These are phyloP conservation scores for Trametes sp. DNA, from an alignment of 1,284 basidiomycete genomes.

Conservation along the genomic window DNA sequence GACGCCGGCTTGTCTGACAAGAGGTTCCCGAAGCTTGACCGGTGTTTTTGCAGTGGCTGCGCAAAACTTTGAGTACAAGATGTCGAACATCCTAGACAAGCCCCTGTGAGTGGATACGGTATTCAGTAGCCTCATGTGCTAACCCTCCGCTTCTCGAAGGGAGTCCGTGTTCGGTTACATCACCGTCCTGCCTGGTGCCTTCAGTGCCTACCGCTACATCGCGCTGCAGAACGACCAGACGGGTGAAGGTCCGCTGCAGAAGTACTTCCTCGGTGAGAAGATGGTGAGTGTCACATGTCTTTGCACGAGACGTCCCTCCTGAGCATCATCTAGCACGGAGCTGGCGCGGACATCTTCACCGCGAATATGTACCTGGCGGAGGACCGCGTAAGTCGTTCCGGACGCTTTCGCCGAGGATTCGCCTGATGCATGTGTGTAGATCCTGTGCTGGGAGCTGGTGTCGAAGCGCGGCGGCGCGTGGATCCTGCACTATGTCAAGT, in stretches of 20 bases:
- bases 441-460: conserved; percentile 94
- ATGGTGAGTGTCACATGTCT: conserved; percentile 55
- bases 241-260: conserved; percentile 89
- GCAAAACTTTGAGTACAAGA: conserved; percentile 98
- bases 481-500: conserved; percentile 95
- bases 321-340: no score
- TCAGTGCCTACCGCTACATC: conserved; percentile 92
- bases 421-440: conserved; percentile 48
- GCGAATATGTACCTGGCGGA: no score
- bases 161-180: conserved; percentile 92
- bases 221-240: conserved; percentile 86
- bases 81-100: conserved; percentile 93
- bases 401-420: conserved; percentile 8
- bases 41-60: conserved; percentile 66
- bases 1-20: conserved; percentile 40
- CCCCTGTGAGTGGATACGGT: conserved; percentile 59
- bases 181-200: conserved; percentile 91
- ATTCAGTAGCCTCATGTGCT: conserved; percentile 18
- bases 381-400: conserved; percentile 59
- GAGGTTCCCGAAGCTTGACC: conserved; percentile 8
- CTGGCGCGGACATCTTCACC: no score
- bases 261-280: conserved; percentile 96
- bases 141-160: conserved; percentile 36
- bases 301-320: no score
- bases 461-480: conserved; percentile 87